Conservation (phyloP, 163 green algal genomes). For the Coccomyxa subellipsoidea region DNA sequence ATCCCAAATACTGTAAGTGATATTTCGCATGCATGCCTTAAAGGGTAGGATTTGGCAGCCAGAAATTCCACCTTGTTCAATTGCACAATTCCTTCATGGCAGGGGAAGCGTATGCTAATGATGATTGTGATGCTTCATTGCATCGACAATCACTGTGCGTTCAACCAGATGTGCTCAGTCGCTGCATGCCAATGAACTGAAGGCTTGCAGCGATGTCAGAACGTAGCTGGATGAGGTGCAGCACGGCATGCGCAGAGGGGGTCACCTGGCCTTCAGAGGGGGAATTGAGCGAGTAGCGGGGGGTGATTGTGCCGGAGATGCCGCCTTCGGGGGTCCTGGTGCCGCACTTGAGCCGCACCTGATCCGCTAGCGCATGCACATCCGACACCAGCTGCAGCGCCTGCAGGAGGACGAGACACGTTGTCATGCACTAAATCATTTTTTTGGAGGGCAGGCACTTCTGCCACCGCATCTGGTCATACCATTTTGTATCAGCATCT, state of each 20-base stretch:
- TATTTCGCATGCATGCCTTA: not conserved
- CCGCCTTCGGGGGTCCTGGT: not conserved
- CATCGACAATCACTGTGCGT: not conserved
- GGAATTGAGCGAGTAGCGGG: not conserved
- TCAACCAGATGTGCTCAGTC: not conserved
- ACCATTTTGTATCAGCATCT: too few species aligned
- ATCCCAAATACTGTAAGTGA: not conserved
- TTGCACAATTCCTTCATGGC: too few species aligned
- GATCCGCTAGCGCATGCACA: constrained; percentile 16
- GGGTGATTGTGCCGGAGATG: not conserved
- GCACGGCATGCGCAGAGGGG: too few species aligned
- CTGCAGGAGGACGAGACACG: not conserved
- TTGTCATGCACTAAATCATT: too few species aligned
- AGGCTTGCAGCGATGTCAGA: too few species aligned
- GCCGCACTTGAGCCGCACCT: constrained; percentile 15
- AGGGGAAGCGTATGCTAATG: not conserved
- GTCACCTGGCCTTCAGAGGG: not conserved
- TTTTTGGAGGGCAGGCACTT: too few species aligned
- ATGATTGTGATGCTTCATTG: not conserved
- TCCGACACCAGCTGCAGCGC: constrained; percentile 19
- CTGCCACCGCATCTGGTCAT: too few species aligned
- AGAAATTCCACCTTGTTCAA: not conserved
- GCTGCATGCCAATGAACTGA: too few species aligned
- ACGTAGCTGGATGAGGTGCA: too few species aligned
- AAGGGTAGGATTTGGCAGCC: not conserved